Evolutionary conservation across 129 eudicot genomes (phyloP), one percentile per base, ranked within the genome.

Genomic region (Centella asiatica): DNA sequence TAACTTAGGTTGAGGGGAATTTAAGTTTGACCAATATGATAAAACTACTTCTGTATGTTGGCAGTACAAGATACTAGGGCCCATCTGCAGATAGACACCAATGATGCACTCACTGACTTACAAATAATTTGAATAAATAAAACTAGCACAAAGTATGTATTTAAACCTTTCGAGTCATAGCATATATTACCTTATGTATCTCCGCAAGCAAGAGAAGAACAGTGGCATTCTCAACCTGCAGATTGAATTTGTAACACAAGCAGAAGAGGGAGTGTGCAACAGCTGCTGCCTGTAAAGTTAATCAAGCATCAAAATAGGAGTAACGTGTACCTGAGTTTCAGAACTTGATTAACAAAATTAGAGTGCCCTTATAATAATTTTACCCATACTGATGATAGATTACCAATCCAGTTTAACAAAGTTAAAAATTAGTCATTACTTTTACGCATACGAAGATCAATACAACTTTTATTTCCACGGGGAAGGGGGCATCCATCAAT

Each of bases 181-280:
- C 6, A 15, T 55, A 55, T 24, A 6, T 33, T 81, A 90, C 97
- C 95, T 84, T 92, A 69, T 92, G 99, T 45, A 92, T 82, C 73
- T 87, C 99, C 11, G 99, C 99, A 68, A 92, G 86, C 80, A 92
- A 78, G 37, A 92, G 90, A 18, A 92, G 90, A 76, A 87, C 82
- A 9, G 86, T 74, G 48, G 99, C 99, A 73, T 82, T 92, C 70
- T 82, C 85, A 15, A 92, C 88, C 58, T 92, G 90, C 82, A 84
- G 67, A 72, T 82, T 87, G 44, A 80, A 87, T 37, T 92, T 87
- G 80, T 87, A 82, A 70, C 96, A 92, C 71, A 72, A 84, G 83
- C 88, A 77, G 78, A 87, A 92, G 64, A 92, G 84, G 44, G 96
- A 73, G 74, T 82, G 85, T 32, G 99, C 96, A 45, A 92, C 85